Evolutionary conservation across 2,329 filamentous ascomycete species (phyloP), one percentile per base, ranked within the genome.

Genomic region (Alternaria triticina): DNA sequence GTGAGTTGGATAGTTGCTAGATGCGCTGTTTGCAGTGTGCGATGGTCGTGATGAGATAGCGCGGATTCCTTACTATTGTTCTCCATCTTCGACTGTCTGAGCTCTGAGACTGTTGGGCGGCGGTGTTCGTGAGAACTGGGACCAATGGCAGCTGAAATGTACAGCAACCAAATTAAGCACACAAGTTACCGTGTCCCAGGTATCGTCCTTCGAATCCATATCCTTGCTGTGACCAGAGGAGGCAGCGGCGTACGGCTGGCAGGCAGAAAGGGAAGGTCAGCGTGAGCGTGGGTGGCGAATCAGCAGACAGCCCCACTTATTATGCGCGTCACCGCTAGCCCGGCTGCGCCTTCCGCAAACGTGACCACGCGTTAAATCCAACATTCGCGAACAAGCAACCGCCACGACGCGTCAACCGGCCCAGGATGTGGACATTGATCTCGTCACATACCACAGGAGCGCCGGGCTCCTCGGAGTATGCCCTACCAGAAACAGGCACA

Each of bases 1-100:
- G 54, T 45, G 30, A 43, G 11, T 10, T 52, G 33, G 45, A 62
- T 55, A 49, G 22, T 28, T 30, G 49, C 47, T 11, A 54, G 28
- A 66, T 25, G 27, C 50, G 52, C 58, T 62, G 46, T 64, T 70
- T 71, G 61, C 55, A 44, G 70, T 54, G 28, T 54, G 57, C 49
- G 59, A 57, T 52, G 33, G 45, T 56, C 43, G 51, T 62, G 44
- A 28, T 62, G 54, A 57, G 28, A 61, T 70, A 64, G 68, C 64
- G 67, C 49, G 30, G 52, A 36, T 61, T 68, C 54, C 72, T 79
- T 79, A 74, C 63, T 78, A 79, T 79, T 79, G 75, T 79, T 77
- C 76, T 71, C 62, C 50, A 23, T 61, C 46, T 54, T 44, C 54
- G 49, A 17, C 61, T 57, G 66, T 68, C 70, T 56, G 54, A 15